Evolutionary conservation across 2,329 filamentous ascomycete species (phyloP), one percentile per base, ranked within the genome.

Genomic region (Rhexocercosporidium sp.): DNA sequence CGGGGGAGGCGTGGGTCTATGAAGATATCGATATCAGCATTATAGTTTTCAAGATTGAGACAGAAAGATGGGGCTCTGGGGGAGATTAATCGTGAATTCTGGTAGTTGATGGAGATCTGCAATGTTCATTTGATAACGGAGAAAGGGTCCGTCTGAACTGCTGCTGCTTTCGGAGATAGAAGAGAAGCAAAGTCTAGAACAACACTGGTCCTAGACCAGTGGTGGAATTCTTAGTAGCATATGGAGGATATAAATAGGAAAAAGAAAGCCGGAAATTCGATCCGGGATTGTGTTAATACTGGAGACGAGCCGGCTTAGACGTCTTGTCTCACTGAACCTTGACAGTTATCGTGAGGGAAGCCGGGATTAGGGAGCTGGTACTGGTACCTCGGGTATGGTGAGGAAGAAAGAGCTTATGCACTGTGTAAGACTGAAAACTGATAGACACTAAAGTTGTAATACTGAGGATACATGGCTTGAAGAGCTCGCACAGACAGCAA

Each of bases 401-500:
- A n/a, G 16, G 31, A 39, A 31, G 39, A 47, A 12, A 18, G 25
- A 18, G 12, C 37, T 25, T 29, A n/a, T 27, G 49, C 37, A 63
- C 61, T 22, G 37, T 18, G 61, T n/a, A 56, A 14, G n/a, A 49
- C 27, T 47, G 62, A 41, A 51, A 44, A 57, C 62, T 63, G 61
- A 56, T 54, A 56, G 49, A 56, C 61, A 63, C 49, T 63, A 46
- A 29, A 29, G 47, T 63, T 63, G 34, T 63, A 54, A 63, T 54
- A 63, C 47, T 63, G 63, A 59, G 62, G 57, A 63, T 66, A 67
- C 65, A 73, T 70, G 64, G 65, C 59, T 64, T 29, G 61, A 49
- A 59, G 64, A 69, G 68, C 64, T 71, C 67, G 70, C 73, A 71
- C 70, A 73, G 66, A 62, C 59, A 66, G 68, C 69, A 71, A 71